These are phyloP conservation scores for Vicia sativa DNA, from an alignment of 306 rosid species.

Conservation along the genomic window DNA sequence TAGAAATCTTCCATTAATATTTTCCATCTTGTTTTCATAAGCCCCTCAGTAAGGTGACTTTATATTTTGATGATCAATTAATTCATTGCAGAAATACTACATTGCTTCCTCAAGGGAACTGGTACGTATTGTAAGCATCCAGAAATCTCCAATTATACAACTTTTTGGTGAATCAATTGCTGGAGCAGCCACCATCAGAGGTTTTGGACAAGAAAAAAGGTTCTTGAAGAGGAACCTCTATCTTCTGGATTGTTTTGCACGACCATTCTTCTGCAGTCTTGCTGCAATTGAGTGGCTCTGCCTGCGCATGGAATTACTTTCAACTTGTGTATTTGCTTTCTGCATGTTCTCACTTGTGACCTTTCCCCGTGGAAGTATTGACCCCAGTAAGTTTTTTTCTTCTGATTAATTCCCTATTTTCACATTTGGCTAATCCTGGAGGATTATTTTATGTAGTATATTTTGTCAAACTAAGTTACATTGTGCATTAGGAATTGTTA, in stretches of 20 bases:
- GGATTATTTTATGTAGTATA: constrained; percentile 3
- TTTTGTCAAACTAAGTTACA: not conserved
- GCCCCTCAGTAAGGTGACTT: not conserved
- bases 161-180: constrained; percentile 98
- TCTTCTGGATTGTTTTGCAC: constrained; percentile 91
- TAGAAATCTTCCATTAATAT: not conserved
- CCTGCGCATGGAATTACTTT: constrained; percentile 92
- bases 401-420: constrained; percentile 21
- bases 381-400: constrained; percentile 75
- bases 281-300: constrained; percentile 99
- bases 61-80: constrained; percentile 24
- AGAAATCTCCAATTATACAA: constrained; percentile 92
- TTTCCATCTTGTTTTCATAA: not conserved
- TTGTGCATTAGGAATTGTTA: not conserved
- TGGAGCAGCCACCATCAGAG: constrained; percentile 97
- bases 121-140: constrained; percentile 98
- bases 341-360: constrained; percentile 97
- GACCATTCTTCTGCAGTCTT: constrained; percentile 99
- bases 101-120: constrained; percentile 99
- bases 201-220: constrained; percentile 97
- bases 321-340: constrained; percentile 93
- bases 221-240: constrained; percentile 90
- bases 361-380: constrained; percentile 90
- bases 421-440: constrained; percentile 2
- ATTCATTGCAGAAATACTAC: constrained; percentile 83